These are phyloP conservation scores for Wickerhamia fluorescens DNA, from an alignment of 805 yeast genomes.

Conservation along the genomic window DNA sequence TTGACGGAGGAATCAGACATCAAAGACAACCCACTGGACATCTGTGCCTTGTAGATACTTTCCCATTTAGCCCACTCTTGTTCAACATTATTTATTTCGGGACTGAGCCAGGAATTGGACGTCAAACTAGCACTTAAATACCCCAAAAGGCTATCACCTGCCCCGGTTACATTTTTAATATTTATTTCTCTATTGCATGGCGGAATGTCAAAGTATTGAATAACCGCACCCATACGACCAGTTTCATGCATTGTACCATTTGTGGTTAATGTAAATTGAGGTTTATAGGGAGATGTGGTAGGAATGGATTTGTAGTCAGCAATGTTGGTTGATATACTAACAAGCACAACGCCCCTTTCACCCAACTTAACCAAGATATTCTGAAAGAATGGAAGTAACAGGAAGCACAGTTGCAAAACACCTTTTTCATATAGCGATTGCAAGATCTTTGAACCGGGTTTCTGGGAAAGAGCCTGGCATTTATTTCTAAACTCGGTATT, in stretches of 20 bases:
- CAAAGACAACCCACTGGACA: constrained; percentile 32
- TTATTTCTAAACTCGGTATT: constrained; percentile 40
- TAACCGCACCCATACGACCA: constrained; percentile 42
- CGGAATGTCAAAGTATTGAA: constrained; percentile 55
- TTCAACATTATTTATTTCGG: constrained; percentile 19
- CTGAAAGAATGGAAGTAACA: constrained; percentile 69
- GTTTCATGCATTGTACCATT: constrained; percentile 9
- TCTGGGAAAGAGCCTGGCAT: constrained; percentile 27
- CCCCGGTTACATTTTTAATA: constrained; percentile 72
- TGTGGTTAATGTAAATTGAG: constrained; percentile 16
- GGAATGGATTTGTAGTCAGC: constrained; percentile 26
- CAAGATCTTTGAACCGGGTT: constrained; percentile 14
- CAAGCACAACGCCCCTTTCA: constrained; percentile 46
- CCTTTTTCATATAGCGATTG: constrained; percentile 33
- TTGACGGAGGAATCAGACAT: constrained; percentile 18
- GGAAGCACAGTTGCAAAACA: constrained; percentile 58
- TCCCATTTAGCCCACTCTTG: constrained; percentile 34
- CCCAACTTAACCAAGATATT: constrained; percentile 65
- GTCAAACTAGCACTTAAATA: constrained; percentile 37
- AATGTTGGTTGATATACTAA: constrained; percentile 28
- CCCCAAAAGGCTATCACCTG: constrained; percentile 80
- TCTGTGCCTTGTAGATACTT: constrained; percentile 27
- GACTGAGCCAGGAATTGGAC: constrained; percentile 21
- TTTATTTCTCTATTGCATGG: constrained; percentile 19
- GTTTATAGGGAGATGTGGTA: constrained; percentile 22